A percentile compares a stretch with the other conserved stretches of the same genome.
phyloP scores from a whole-genome alignment of 2,329 filamentous ascomycete species.

The Dothideomycetes sp. region DNA sequence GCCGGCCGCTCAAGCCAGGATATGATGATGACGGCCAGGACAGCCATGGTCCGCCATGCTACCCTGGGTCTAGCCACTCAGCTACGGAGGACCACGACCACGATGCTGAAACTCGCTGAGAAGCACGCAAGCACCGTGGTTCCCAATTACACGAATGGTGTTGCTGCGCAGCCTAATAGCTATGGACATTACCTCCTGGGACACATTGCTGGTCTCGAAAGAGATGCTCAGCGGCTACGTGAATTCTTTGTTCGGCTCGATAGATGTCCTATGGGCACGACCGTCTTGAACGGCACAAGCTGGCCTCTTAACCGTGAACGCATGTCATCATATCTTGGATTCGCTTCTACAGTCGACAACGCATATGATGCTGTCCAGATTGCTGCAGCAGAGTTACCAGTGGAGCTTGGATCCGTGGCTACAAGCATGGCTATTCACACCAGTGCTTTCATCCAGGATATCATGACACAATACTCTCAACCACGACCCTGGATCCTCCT shows the following conservation, averaged over 20 bases:
- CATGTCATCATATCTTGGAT: not conserved
- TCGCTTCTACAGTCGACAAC: not conserved
- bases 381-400: not conserved
- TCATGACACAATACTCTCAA: not conserved
- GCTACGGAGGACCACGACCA: not conserved
- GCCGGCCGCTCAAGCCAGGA: not conserved
- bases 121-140: not conserved
- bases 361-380: slow-evolving; percentile 1
- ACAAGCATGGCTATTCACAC: not conserved
- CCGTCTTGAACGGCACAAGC: not conserved
- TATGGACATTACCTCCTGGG: slow-evolving; percentile 1
- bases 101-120: not conserved
- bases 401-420: not conserved
- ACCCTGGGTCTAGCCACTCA: not conserved
- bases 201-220: not conserved
- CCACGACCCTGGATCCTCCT: not conserved
- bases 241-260: slow-evolving; percentile 1
- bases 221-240: not conserved
- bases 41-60: not conserved
- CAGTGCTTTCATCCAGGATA: not conserved
- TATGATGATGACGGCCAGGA: not conserved
- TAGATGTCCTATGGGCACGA: not conserved
- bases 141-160: not conserved
- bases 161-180: not conserved
- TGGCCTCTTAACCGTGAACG: not conserved